phyloP scores from a whole-genome alignment of 371 early-diverging fungal genomes.

The Choanephora cucurbitarum region DNA sequence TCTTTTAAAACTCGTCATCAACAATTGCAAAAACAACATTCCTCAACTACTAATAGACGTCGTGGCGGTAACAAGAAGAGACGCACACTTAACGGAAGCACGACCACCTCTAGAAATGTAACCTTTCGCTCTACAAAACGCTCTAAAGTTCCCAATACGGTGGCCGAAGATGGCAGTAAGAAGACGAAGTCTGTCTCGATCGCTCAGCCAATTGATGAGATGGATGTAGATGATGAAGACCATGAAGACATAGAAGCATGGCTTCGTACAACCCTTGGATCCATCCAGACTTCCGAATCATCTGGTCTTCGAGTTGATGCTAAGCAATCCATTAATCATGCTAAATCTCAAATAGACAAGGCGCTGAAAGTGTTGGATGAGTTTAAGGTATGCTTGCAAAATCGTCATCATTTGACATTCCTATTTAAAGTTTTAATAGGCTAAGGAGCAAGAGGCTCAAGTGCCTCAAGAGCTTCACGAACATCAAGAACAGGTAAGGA shows the following conservation, averaged over 20 bases:
- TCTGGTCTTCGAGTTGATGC: slow-evolving; percentile 33
- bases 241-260: slow-evolving; percentile 24
- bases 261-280: slow-evolving; percentile 24
- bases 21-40: slow-evolving; percentile 8
- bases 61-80: slow-evolving; percentile 19
- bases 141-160: slow-evolving; percentile 20
- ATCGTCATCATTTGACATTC: too few relatives aligned
- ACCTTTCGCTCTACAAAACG: slow-evolving; percentile 27
- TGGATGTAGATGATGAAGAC: slow-evolving; percentile 10
- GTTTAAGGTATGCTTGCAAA: slow-evolving; percentile 33
- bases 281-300: slow-evolving; percentile 20
- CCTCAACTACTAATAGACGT: slow-evolving; percentile 9
- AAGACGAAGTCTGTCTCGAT: background rate
- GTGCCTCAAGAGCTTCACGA: background rate
- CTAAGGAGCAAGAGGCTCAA: slow-evolving; percentile 9
- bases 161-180: background rate
- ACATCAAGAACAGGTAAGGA: slow-evolving; percentile 1
- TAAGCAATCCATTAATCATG: slow-evolving; percentile 52
- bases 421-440: too few relatives aligned
- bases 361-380: slow-evolving; percentile 51
- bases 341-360: slow-evolving; percentile 58
- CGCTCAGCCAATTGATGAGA: background rate
- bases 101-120: slow-evolving; percentile 28
- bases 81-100: slow-evolving; percentile 20
- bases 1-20: slow-evolving; percentile 11